Evolutionary conservation across 805 yeast genomes (phyloP), one percentile per base, ranked within the genome.

Genomic region (Wickerhamiella galacta): DNA sequence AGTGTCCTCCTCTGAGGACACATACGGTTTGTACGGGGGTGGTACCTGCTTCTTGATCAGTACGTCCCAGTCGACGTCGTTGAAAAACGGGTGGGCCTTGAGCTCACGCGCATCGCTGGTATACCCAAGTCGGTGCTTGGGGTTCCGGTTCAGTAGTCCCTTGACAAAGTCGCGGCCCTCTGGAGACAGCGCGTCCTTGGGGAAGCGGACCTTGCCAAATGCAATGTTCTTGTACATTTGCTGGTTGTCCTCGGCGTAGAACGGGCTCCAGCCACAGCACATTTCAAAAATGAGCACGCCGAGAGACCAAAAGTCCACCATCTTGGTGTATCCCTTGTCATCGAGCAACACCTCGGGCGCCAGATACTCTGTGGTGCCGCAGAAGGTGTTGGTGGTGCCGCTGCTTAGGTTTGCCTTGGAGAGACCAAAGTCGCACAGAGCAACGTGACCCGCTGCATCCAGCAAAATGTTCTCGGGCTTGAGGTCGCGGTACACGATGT

Each of bases 231-330:
- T 90, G 60, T 90, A 90, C 98, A 90, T 90, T 57, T 90, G 95
- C 61, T 90, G 96, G 32, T 93, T 83, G 55, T 82, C 87, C 41
- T 87, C 95, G 18, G 96, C 98, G 50, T 82, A 90, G 56, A 90
- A 90, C 35, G 98, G 98, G 4, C 94, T 79, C 98, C 96, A 90
- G 32, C 98, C 98, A 60, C 96, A 90, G 57, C 96, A 85, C 98
- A 90, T 90, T 60, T 90, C 98, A 57, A 90, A 90, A 29, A 90
- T 83, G 37, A 90, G 63, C 17, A 90, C 98, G 39, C 98, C 98
- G 37, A 90, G 61, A 2, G 96, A 85, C 98, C 98, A 90, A 48
- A 90, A 90, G 56, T 90, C 98, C 39, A 90, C 98, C 96, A 90
- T 87, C 57, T 85, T 83, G 24, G 96, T 90, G 60, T 90, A 90